Percentiles rank a stretch among this genome's conserved stretches.
Evolutionary conservation across 768 basidiomycete species (phyloP).

Genomic region (Mycena olivaceomarginata): DNA sequence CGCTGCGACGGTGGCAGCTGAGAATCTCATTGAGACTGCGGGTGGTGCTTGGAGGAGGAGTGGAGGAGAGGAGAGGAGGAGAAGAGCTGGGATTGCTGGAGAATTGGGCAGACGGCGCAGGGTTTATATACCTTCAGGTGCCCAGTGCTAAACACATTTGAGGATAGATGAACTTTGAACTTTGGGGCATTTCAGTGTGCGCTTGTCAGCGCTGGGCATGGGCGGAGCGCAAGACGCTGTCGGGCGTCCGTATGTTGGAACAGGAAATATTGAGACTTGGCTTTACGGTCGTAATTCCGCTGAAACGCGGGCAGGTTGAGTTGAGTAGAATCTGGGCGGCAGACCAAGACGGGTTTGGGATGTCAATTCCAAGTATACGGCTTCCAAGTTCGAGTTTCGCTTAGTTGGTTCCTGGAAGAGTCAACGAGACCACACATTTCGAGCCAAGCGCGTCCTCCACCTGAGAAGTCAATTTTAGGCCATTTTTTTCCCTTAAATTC

Average conservation of each 20-base stretch:
- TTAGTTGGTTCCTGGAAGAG: neutral
- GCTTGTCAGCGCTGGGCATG: no score
- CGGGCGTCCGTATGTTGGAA: neutral
- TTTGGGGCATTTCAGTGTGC: neutral
- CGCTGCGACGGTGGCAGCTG: conserved; percentile 13
- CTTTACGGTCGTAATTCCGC: neutral
- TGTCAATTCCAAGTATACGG: neutral
- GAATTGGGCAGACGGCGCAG: neutral
- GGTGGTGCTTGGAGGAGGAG: neutral
- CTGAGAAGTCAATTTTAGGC: neutral
- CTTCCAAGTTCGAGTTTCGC: neutral
- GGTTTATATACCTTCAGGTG: conserved; percentile 8
- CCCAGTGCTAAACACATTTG: neutral
- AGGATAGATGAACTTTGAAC: conserved; percentile 16
- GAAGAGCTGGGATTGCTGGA: conserved; percentile 28
- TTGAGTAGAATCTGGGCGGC: no score
- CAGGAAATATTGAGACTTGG: neutral
- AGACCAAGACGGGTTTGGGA: no score
- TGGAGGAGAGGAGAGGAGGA: neutral
- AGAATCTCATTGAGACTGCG: conserved; percentile 15
- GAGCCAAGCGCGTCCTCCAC: neutral
- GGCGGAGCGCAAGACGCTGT: neutral
- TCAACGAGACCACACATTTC: neutral
- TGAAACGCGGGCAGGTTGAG: neutral
- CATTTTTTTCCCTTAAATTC: neutral